A percentile compares a stretch with the other conserved stretches of the same genome.
Evolutionary conservation across 345 rosid genomes (phyloP).

Genomic region (Ceriops decandra): DNA sequence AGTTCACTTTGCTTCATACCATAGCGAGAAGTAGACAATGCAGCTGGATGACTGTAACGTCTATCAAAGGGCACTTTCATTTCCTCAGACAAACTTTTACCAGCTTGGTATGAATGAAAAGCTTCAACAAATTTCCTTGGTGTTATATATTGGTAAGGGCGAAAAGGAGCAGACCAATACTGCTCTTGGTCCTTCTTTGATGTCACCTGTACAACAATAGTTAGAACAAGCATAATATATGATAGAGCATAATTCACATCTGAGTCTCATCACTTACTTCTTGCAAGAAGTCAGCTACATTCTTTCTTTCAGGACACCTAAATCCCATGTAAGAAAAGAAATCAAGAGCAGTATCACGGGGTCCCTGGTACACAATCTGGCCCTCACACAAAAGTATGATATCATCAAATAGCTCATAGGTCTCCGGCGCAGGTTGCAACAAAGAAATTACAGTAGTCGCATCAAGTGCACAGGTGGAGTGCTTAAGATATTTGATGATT

Average conservation of each 20-base stretch:
- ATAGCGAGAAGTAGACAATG: conserved; percentile 67
- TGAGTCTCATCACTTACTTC: conserved; percentile 53
- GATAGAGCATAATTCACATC: conserved; percentile 10
- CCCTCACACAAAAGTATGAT: conserved; percentile 88
- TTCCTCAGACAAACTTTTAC: conserved; percentile 56
- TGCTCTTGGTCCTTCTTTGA: conserved; percentile 96
- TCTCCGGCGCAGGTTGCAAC: conserved; percentile 96
- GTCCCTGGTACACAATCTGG: conserved; percentile 90
- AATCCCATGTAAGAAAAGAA: conserved; percentile 84
- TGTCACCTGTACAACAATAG: conserved; percentile 49
- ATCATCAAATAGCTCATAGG: conserved; percentile 88
- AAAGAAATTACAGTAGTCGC: conserved; percentile 80
- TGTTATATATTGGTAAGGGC: conserved; percentile 72
- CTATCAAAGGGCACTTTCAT: conserved; percentile 74
- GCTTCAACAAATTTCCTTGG: conserved; percentile 87
- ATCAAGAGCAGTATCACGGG: conserved; percentile 62
- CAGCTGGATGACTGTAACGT: conserved; percentile 88
- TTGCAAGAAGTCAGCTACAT: conserved; percentile 96
- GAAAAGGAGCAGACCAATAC: conserved; percentile 77
- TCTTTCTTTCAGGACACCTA: conserved; percentile 87
- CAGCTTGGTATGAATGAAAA: conserved; percentile 54
- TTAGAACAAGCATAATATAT: conserved; percentile 10
- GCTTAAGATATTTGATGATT: conserved; percentile 79
- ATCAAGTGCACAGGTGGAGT: conserved; percentile 79
- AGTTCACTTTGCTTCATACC: conserved; percentile 69